Base-by-base conservation (phyloP, 225 moss, liverwort and hornwort species). In the Climacium dendroides region DNA sequence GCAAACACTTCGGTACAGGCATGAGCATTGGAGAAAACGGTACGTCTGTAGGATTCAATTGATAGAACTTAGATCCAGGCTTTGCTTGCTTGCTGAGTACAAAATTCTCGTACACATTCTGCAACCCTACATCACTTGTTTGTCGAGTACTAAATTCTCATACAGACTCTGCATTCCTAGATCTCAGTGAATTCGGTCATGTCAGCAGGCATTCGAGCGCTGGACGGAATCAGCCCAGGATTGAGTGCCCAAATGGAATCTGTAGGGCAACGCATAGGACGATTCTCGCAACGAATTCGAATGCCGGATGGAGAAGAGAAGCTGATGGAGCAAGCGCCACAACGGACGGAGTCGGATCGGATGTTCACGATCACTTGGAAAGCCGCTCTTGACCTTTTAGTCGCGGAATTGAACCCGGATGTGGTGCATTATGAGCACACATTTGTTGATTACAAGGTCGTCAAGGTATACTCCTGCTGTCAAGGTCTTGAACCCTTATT, bases 21-120 rank as follows among this genome's bases (percentile, higher is more conserved):
- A 92, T 95, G 72, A 86, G 92, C 86, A 87, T 94, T 57, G 94
- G 90, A 25, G 67, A 84, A 29, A 95, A 94, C 80, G 94, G 94
- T 91, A 74, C 6, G 82, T 39, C 32, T 35, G 7, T 9, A 29
- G 22, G 35, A 73, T 73, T 84, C n/a, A 11, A 34, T 34, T 28
- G 60, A 59, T 5, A 83, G 1, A 66, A 26, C 64, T 34, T 11
- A 64, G 50, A 26, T 50, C 64, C n/a, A n/a, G 18, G 45, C 10
- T 50, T 82, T 18, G 52, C 28, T 81, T 63, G 45, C 35, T 80
- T 10, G 35, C 81, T 48, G 61, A 81, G 24, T 48, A 10, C 34
- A 24, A 18, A 34, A 48, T 45, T 34, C 19, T 30, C 32, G 43
- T 47, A 34, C 23, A 6, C 26, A 37, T 22, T 61, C 61, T 45